These are phyloP conservation scores for Lactarius akahatsu DNA, from an alignment of 768 basidiomycete species.

Conservation along the genomic window DNA sequence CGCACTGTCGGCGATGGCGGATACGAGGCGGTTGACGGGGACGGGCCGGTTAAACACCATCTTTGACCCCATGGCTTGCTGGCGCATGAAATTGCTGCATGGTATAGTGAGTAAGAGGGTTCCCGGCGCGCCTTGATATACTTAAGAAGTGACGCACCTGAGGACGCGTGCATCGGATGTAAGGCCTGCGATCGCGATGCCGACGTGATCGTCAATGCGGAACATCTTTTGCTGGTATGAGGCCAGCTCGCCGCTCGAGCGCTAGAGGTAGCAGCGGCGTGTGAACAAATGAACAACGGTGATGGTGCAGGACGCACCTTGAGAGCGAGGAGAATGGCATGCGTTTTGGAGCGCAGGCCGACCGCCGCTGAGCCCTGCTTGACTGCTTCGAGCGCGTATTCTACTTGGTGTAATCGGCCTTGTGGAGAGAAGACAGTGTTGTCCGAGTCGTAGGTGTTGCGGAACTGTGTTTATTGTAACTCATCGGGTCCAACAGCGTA, in stretches of 20 bases:
- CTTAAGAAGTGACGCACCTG: conserved; percentile 55
- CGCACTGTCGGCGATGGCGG: conserved; percentile 92
- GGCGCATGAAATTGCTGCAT: conserved; percentile 95
- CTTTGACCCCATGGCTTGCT: conserved; percentile 92
- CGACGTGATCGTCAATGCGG: conserved; percentile 98
- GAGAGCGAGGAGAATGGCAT: conserved; percentile 86
- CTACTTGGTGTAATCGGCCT: conserved; percentile 95
- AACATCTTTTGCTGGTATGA: conserved; percentile 99
- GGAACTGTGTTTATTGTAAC: conserved; percentile 51
- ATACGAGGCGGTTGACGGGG: conserved; percentile 91
- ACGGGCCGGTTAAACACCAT: conserved; percentile 96
- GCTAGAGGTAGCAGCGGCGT: conserved; percentile 44
- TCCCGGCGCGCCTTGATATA: not conserved
- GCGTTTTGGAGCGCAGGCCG: conserved; percentile 92
- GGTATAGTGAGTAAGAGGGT: too few relatives aligned
- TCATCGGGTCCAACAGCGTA: not conserved
- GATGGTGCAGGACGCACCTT: conserved; percentile 57
- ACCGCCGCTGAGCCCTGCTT: conserved; percentile 99
- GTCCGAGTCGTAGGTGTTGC: conserved; percentile 98
- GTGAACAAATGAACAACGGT: not conserved
- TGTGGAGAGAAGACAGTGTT: conserved; percentile 97
- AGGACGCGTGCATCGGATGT: conserved; percentile 97
- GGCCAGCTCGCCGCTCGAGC: conserved; percentile 96
- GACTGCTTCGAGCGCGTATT: conserved; percentile 98
- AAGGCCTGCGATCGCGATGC: conserved; percentile 99